Base-by-base conservation (phyloP, 352 stramenopile species). In the Phytophthora syringae region DNA sequence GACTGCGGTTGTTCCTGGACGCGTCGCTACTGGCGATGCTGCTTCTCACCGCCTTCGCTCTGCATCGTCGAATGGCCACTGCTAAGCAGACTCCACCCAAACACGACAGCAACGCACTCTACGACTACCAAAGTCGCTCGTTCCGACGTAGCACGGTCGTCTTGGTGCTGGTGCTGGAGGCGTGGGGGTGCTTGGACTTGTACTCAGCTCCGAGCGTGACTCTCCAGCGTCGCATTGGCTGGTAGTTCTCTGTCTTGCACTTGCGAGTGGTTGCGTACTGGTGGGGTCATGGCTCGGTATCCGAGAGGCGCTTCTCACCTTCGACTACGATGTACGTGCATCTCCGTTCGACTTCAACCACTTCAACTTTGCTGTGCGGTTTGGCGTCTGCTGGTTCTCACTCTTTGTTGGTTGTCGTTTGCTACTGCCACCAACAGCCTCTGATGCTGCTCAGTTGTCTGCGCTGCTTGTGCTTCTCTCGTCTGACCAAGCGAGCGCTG, bases 401-500 rank as follows among this genome's bases (percentile, higher is more conserved):
- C 27, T 32, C 27, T 32, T 32, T 32, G 5, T 32, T 32, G 4
- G 15, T 40, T 16, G 13, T 16, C 6, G 7, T 24, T 24, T 44
- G 5, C 37, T 44, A 44, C 7, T 20, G 4, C 37, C n/a, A 21
- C 37, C n/a, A 24, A 28, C 36, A 87, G 78, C 52, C 70, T 5
- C 36, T 70, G 1, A 64, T 61, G 7, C 68, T 76, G 15, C 54
- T 90, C 22, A 48, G 66, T 25, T 72, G 77, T 59, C 52, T 90
- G n/a, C 77, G 81, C 49, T 90, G 81, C 28, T 82, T 75, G 16
- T 90, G 81, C 57, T 90, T 75, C 60, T 82, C 79, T 6, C 52
- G 57, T 11, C 30, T 69, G n/a, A 62, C 76, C 25, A 74, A 84
- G 36, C 70, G 79, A 15, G 28, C 49, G 7, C 22, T 79, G 4